These are phyloP conservation scores for Cavenderia fasciculata DNA, from an alignment of 78 protist species.

Conservation along the genomic window DNA sequence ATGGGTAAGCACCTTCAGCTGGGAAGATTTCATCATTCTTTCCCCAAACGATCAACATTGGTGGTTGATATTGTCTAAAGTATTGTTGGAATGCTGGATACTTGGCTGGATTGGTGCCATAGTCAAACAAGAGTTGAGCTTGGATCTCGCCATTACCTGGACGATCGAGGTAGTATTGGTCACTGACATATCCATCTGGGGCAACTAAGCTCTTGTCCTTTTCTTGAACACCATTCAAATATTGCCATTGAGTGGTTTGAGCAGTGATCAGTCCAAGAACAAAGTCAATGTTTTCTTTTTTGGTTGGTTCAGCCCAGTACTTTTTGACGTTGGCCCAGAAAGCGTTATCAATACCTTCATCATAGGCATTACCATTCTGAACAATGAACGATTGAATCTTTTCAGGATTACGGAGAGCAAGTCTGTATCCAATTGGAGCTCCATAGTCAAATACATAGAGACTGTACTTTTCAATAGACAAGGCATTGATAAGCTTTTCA, in stretches of 20 bases:
- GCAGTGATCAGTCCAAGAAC: not conserved
- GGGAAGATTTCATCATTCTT: not conserved
- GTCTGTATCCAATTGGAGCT: conserved; percentile 3
- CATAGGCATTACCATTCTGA: conserved; percentile 3
- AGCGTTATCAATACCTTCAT: not conserved
- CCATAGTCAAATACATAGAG: conserved; percentile 16
- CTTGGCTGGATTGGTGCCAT: not conserved
- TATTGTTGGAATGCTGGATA: conserved; percentile 5
- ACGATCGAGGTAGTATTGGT: not conserved
- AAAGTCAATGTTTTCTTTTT: not conserved
- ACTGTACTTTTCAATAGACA: not conserved
- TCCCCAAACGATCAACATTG: not conserved
- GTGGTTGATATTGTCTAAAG: not conserved
- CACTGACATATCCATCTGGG: not conserved
- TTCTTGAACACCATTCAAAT: not conserved
- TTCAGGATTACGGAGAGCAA: not conserved
- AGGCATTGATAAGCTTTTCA: not conserved
- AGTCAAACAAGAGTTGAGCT: not conserved
- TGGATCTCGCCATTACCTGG: not conserved
- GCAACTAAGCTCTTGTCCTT: not conserved
- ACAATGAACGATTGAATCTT: not conserved
- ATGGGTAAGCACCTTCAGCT: not conserved
- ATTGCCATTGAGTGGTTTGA: not conserved
- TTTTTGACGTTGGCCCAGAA: not conserved
- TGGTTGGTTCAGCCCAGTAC: not conserved